phyloP scores from a whole-genome alignment of 768 basidiomycete species.

The Panaeolus papilionaceus region DNA sequence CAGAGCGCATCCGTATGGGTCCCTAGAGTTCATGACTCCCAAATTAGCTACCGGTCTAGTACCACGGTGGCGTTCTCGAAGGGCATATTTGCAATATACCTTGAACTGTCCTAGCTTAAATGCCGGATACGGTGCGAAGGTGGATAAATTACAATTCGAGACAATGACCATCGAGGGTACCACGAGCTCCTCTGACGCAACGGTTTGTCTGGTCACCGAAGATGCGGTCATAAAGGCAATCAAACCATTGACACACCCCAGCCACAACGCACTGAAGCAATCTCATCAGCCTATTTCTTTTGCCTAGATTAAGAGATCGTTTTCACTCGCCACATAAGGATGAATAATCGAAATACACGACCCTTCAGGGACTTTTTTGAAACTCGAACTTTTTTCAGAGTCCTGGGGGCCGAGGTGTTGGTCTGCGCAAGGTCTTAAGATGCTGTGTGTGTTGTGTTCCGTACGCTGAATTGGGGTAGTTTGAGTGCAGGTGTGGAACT shows the following conservation, averaged over 20 bases:
- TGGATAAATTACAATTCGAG: background rate
- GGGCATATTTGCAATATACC: background rate
- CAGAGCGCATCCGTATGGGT: no score
- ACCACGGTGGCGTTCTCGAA: background rate
- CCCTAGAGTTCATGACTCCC: no score
- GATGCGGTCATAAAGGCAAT: background rate
- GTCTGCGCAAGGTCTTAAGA: no score
- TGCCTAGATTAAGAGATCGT: constrained; percentile 1
- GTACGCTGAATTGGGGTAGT: no score
- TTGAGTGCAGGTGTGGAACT: no score
- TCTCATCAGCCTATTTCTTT: background rate
- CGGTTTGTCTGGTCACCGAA: background rate
- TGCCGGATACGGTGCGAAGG: background rate
- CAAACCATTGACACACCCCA: background rate
- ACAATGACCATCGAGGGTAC: background rate
- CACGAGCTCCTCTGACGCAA: background rate
- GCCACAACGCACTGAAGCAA: background rate
- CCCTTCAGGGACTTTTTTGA: background rate
- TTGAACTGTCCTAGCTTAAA: background rate
- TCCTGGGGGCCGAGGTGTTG: no score
- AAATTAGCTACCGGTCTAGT: background rate
- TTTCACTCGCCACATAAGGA: constrained; percentile 3
- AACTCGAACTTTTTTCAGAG: background rate
- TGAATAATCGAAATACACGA: background rate
- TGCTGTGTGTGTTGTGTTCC: no score